Base-by-base conservation (phyloP, 2,329 filamentous ascomycete genomes). In the Aspergillus sp. region DNA sequence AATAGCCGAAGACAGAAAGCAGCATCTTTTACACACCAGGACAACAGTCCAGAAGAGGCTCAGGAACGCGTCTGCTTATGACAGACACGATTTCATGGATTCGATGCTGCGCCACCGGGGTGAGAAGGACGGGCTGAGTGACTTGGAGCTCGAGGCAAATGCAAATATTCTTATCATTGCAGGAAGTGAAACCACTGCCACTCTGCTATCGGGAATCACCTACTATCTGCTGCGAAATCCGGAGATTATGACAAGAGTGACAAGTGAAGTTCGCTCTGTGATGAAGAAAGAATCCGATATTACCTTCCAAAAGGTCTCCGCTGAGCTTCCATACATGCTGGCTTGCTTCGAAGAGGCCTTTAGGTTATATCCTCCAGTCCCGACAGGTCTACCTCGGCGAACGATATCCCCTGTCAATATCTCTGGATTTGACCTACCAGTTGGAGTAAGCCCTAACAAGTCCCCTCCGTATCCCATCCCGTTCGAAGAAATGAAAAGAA, bases 131-230 rank as follows among this genome's bases (percentile, higher is more conserved):
- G 34, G 34, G 34, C 36, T 60, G 30, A 53, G 39, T 13, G 50
- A 26, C 15, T 41, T 44, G 13, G 53, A 61, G 47, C 59, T 63
- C 20, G 57, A 61, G 24, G 42, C 58, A 22, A 63, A 66, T 36
- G 58, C 60, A 15, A 55, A 61, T 22, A n/a, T 64, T 3, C 65
- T 73, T 30, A 66, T 83, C 24, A 67, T 78, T 13, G 80, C 80
- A 9, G 80, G 81, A 4, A 79, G 76, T 3, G 81, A 83, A 63
- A 84, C 81, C 5, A 81, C 80, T 1, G 78, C 80, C 0, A 81
- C 79, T 0, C 66, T 78, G 4, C 69, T 83, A 15, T 72, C 59
- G 64, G 78, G 61, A 63, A 70, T 58, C 12, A 69, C 70, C 9
- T 82, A 73, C 57, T 65, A 77, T 4, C 66, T 83, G 11, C 64